phyloP scores from a whole-genome alignment of 306 rosid genomes.

The Cucurbita pepo region DNA sequence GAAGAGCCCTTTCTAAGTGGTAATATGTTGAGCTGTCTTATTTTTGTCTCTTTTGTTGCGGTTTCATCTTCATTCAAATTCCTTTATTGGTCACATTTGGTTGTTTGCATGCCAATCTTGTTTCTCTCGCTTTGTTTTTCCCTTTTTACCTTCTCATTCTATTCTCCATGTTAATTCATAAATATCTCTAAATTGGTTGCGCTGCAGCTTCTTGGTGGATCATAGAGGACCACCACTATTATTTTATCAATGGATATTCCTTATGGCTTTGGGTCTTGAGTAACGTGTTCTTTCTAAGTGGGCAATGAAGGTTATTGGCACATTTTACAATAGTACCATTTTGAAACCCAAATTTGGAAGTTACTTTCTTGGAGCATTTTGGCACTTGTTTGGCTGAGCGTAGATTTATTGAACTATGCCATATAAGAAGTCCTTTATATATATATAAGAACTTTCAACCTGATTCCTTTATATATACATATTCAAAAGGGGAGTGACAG shows the following conservation, averaged over 20 bases:
- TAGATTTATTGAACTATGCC: neutral
- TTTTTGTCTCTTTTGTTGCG: neutral
- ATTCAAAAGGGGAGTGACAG: neutral
- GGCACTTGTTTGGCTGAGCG: neutral
- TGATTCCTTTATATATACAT: neutral
- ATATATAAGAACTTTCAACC: neutral
- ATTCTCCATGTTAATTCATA: neutral
- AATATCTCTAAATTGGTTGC: neutral
- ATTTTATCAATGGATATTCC: neutral
- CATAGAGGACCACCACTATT: neutral
- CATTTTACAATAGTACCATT: neutral
- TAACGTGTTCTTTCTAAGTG: neutral
- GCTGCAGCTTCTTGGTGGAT: neutral
- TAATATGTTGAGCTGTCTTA: neutral
- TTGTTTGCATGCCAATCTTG: neutral
- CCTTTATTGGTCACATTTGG: neutral
- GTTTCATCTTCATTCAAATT: neutral
- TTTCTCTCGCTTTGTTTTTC: neutral
- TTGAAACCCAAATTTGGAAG: neutral
- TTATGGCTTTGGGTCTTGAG: neutral
- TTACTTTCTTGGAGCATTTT: neutral
- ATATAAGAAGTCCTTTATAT: no score
- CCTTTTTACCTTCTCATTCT: neutral
- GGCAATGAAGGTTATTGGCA: neutral
- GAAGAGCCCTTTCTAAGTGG: neutral